Percentiles rank a stretch among this genome's conserved stretches.
phyloP scores from a whole-genome alignment of 352 stramenopile genomes.

The Thraustochytrium sp. region DNA sequence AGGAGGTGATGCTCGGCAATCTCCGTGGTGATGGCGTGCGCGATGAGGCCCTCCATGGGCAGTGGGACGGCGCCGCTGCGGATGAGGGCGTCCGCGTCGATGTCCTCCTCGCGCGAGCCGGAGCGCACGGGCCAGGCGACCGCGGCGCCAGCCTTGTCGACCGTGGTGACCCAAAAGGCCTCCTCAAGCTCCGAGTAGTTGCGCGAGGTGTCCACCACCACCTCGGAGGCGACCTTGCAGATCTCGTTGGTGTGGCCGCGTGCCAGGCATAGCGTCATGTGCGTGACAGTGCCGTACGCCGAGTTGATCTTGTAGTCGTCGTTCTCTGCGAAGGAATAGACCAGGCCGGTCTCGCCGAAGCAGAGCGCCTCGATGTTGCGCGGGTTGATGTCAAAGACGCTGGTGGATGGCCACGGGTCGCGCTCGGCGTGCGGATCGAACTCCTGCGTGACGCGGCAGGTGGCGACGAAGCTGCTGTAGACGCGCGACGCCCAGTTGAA shows the following conservation, averaged over 20 bases:
- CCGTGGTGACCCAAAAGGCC: constrained; percentile 21
- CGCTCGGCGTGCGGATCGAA: constrained; percentile 31
- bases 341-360: neutral
- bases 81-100: constrained; percentile 7
- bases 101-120: neutral
- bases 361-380: constrained; percentile 18
- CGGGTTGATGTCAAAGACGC: constrained; percentile 32
- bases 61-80: neutral
- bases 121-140: constrained; percentile 10
- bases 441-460: constrained; percentile 20
- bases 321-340: constrained; percentile 19
- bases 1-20: neutral
- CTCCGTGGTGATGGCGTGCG: neutral
- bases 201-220: neutral
- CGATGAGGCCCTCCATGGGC: neutral
- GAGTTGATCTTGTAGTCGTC: neutral
- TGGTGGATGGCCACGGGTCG: constrained; percentile 30
- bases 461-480: constrained; percentile 3
- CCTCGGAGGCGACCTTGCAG: neutral
- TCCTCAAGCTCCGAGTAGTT: constrained; percentile 23
- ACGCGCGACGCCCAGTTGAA: neutral
- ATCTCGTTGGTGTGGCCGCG: neutral
- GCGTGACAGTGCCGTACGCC: constrained; percentile 2
- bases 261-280: constrained; percentile 11
- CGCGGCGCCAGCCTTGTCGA: neutral